A percentile compares a stretch with the other conserved stretches of the same genome.
Conservation (phyloP, 495 filamentous ascomycete genomes). For the Penicillium egyptiacum region DNA sequence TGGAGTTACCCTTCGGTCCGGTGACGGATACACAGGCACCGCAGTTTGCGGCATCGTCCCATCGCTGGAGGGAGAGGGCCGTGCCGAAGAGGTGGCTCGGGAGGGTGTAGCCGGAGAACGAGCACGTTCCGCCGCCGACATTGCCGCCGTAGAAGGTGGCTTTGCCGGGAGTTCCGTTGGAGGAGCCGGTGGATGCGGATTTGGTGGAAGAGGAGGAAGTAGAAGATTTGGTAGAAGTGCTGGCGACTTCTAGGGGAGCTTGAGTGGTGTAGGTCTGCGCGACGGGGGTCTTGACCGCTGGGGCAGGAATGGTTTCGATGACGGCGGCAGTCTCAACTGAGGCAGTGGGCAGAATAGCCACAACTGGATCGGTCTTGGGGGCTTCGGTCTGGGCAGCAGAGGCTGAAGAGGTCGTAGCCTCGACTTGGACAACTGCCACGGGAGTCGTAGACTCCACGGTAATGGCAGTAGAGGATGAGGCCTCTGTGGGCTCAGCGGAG, state of each 20-base stretch:
- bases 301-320: constrained; percentile 11
- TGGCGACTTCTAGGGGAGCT: constrained; percentile 7
- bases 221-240: constrained; percentile 18
- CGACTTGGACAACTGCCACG: not conserved
- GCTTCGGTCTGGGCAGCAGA: constrained; percentile 5
- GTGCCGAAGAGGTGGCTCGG: constrained; percentile 55
- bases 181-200: not conserved
- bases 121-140: constrained; percentile 56
- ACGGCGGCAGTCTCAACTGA: constrained; percentile 10
- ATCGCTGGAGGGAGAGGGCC: constrained; percentile 51
- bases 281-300: constrained; percentile 1
- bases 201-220: constrained; percentile 15
- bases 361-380: constrained; percentile 13
- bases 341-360: constrained; percentile 2
- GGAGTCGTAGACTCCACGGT: constrained; percentile 1
- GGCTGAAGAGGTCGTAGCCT: constrained; percentile 8
- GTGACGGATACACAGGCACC: constrained; percentile 59
- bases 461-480: not conserved
- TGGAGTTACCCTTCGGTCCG: constrained; percentile 53
- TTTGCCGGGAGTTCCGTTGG: constrained; percentile 29
- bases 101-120: constrained; percentile 58
- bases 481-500: constrained; percentile 8
- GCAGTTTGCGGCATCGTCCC: constrained; percentile 54
- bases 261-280: constrained; percentile 15
- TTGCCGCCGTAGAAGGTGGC: constrained; percentile 60